Percentiles rank a stretch among this genome's conserved stretches.
Conservation (phyloP, 441 rosid species). For the Euphorbia corollata region DNA sequence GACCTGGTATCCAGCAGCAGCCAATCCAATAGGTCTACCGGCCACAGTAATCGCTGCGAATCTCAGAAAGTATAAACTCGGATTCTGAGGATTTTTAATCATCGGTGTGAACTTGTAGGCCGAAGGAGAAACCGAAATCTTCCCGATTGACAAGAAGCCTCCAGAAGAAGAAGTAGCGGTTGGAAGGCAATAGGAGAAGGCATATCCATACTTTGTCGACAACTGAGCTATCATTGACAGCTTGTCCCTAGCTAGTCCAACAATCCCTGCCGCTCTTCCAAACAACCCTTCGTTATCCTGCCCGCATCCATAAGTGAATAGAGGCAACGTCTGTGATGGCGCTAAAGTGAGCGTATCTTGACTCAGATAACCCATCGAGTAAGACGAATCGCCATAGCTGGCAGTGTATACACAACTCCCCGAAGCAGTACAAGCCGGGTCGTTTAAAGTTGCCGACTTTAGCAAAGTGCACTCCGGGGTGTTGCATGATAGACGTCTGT, state of each 20-base stretch:
- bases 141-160: conserved; percentile 28
- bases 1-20: conserved; percentile 19
- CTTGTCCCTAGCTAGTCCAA: conserved; percentile 39
- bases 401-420: conserved; percentile 27
- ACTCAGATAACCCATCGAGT: conserved; percentile 37
- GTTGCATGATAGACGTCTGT: conserved; percentile 22
- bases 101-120: conserved; percentile 30
- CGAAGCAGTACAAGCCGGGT: conserved; percentile 15
- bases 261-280: conserved; percentile 38
- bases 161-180: conserved; percentile 19
- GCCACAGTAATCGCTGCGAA: conserved; percentile 27
- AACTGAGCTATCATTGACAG: conserved; percentile 33
- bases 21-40: conserved; percentile 26
- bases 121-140: conserved; percentile 14
- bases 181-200: conserved; percentile 54
- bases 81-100: conserved; percentile 18
- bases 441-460: conserved; percentile 21
- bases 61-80: conserved; percentile 33
- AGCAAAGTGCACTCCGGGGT: conserved; percentile 31
- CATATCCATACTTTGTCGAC: conserved; percentile 21
- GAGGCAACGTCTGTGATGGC: conserved; percentile 20
- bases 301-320: conserved; percentile 42
- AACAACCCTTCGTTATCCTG: conserved; percentile 33
- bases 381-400: conserved; percentile 40
- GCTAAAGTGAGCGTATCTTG: conserved; percentile 33